Percentiles rank a stretch among this genome's conserved stretches.
Conservation (phyloP, 1,284 basidiomycete genomes). For the Microbotryum saponariae region DNA sequence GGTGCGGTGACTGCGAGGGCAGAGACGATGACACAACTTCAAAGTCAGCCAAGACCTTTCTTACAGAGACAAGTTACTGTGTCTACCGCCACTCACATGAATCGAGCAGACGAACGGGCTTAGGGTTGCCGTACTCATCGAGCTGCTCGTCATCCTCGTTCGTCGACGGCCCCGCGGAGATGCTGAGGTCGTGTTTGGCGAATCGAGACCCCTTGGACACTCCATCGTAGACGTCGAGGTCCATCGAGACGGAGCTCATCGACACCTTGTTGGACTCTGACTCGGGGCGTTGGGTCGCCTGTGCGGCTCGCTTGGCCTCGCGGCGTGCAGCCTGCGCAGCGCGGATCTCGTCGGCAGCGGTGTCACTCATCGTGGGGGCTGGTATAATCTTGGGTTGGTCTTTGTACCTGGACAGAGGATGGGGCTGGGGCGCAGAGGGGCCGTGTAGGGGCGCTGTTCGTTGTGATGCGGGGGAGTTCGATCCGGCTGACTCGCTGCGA, state of each 20-base stretch:
- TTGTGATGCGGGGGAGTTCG: too few species aligned
- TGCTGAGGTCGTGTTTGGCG: constrained; percentile 17
- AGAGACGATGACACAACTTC: neutral
- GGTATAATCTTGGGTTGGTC: neutral
- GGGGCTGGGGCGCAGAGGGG: too few species aligned
- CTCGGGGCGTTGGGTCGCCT: constrained; percentile 9
- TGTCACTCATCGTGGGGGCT: constrained; percentile 11
- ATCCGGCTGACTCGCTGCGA: too few species aligned
- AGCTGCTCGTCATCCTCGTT: constrained; percentile 8
- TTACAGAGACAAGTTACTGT: neutral
- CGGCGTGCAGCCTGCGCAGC: constrained; percentile 21
- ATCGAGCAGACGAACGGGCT: constrained; percentile 21
- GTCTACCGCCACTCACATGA: constrained; percentile 12
- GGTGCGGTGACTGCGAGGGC: constrained; percentile 60
- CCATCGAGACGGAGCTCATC: constrained; percentile 7
- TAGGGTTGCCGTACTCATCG: constrained; percentile 15
- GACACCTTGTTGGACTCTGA: constrained; percentile 7
- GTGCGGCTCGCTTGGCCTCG: constrained; percentile 11
- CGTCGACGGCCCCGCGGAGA: constrained; percentile 1
- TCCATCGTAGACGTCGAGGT: constrained; percentile 10
- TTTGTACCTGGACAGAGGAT: too few species aligned
- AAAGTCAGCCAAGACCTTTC: neutral
- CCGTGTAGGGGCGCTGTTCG: too few species aligned
- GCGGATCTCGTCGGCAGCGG: constrained; percentile 27
- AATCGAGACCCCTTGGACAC: constrained; percentile 18